Evolutionary conservation across 2,329 filamentous ascomycete genomes (phyloP), one percentile per base, ranked within the genome.

Genomic region (Orbilia blumenaviensis): DNA sequence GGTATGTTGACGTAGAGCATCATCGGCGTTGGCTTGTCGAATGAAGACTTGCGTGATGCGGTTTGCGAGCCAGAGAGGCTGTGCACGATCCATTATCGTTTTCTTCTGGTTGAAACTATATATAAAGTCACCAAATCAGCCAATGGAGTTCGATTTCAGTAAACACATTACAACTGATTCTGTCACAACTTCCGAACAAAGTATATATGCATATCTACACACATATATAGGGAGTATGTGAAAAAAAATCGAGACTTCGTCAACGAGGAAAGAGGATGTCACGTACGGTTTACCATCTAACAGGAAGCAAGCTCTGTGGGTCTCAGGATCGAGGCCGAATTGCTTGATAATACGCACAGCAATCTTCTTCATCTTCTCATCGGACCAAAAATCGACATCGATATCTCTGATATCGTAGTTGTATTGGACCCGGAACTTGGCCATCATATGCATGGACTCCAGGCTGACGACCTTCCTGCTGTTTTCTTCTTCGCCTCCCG

Each of bases 281-380:
- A 61, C 72, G 61, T 38, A 76, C 72, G 34, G 44, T 9, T 12
- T 56, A 14, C 72, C 72, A 16, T 48, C 58, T 9, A 76, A 5
- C 7, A 76, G 5, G 8, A 76, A n/a, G 9, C 27, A 50, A 1
- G 50, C 54, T 2, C 23, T 42, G 21, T 69, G 42, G 9, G 9
- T 44, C 3, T 44, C 10, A 25, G 64, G 44, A 29, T 63, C 34
- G 10, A 69, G 21, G 2, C 18, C 64, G 7, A 52, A 48, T 1
- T 21, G 3, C 12, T 14, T 21, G 8, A 76, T 58, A 1, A 76
- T 21, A 27, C 58, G 48, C 2, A 23, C 21, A 29, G 27, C 8
- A 25, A 64, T 29, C 18, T 54, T 56, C 21, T 29, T 50, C 18
- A 76, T 7, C 36, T 50, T 54, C 44, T 69, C 72, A 8, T 76